Conservation (phyloP, 805 yeast genomes). For the Hanseniaspora nectarophila region DNA sequence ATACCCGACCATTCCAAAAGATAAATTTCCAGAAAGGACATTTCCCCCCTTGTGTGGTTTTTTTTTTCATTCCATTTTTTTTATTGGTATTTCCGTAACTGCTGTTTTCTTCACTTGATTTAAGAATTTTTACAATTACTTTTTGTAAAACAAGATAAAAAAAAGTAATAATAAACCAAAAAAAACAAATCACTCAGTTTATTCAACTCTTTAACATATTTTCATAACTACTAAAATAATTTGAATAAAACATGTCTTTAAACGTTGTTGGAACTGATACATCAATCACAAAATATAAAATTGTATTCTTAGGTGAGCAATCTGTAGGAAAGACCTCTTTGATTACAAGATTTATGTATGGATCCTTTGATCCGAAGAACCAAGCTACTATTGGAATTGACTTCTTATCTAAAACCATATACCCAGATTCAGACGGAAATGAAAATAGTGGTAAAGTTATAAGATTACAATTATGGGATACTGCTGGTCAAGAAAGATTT, state of each 20-base stretch:
- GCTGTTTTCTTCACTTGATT: not conserved
- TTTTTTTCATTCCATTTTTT: not conserved
- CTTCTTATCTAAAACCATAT: constrained; percentile 87
- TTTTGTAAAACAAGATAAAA: not conserved
- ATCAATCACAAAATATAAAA: constrained; percentile 54
- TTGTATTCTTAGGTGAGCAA: constrained; percentile 93
- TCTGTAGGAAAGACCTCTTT: constrained; percentile 94
- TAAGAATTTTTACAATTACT: not conserved
- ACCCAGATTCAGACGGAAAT: constrained; percentile 43
- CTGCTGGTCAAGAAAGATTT: constrained; percentile 95
- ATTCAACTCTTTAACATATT: not conserved
- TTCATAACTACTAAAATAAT: not conserved
- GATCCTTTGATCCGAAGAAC: constrained; percentile 90
- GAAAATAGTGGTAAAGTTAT: constrained; percentile 61
- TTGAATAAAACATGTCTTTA: constrained; percentile 6
- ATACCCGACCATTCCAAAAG: too few relatives aligned
- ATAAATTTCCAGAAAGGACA: too few relatives aligned
- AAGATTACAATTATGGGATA: constrained; percentile 91
- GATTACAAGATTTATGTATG: constrained; percentile 96
- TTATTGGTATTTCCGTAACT: not conserved
- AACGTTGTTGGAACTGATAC: constrained; percentile 19
- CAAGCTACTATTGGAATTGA: constrained; percentile 94
- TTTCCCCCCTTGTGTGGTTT: not conserved
- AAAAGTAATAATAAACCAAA: not conserved
- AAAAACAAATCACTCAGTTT: not conserved